A percentile compares a stretch with the other conserved stretches of the same genome.
Evolutionary conservation across 2,329 filamentous ascomycete species (phyloP).

Genomic region (Aureobasidium musti): DNA sequence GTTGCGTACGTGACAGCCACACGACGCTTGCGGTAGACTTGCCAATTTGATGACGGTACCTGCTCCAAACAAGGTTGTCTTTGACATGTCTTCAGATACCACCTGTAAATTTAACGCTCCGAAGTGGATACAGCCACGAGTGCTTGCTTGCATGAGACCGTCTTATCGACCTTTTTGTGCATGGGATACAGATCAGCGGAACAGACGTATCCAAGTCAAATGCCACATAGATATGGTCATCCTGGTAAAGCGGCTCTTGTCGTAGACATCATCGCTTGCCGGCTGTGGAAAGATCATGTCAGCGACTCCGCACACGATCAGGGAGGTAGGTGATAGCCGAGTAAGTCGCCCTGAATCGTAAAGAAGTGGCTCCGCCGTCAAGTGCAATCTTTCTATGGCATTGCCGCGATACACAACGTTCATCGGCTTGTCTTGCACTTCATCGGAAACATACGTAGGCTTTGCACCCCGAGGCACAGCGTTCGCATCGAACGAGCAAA

Average conservation of each 20-base stretch:
- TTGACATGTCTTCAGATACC: not conserved
- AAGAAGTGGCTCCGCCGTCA: too few species aligned
- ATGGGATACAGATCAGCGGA: constrained; percentile 7
- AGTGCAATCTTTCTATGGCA: too few species aligned
- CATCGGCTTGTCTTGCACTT: constrained; percentile 15
- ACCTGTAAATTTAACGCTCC: not conserved
- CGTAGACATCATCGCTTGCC: not conserved
- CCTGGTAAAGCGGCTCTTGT: not conserved
- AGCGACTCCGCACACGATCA: not conserved
- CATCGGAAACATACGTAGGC: constrained; percentile 5
- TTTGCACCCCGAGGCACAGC: not conserved
- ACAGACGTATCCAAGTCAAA: not conserved
- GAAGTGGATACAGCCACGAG: not conserved
- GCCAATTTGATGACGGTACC: not conserved
- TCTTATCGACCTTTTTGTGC: not conserved
- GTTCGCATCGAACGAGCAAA: not conserved
- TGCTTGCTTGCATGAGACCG: not conserved
- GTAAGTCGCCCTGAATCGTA: not conserved
- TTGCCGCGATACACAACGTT: constrained; percentile 7
- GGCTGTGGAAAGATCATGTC: not conserved
- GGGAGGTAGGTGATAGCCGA: not conserved
- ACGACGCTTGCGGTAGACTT: constrained; percentile 14
- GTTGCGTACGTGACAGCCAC: constrained; percentile 16
- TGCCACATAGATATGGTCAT: not conserved
- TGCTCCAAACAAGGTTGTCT: not conserved